These are phyloP conservation scores for Pseudotsuga menziesii DNA, from an alignment of 75 land plant genomes.

Conservation along the genomic window DNA sequence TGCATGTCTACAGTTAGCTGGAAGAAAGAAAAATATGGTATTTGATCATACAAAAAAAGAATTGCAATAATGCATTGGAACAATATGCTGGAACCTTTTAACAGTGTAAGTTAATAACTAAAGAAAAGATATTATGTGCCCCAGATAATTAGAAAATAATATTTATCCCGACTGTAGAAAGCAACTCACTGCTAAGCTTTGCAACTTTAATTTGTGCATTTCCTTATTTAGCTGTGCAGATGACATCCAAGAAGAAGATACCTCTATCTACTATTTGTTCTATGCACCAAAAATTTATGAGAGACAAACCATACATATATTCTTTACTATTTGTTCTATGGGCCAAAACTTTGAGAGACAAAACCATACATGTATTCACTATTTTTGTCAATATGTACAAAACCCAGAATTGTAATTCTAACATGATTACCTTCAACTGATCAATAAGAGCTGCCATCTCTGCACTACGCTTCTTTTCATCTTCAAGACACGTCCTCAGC, in stretches of 20 bases:
- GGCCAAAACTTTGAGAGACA: not conserved
- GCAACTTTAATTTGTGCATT: not conserved
- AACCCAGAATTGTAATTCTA: not conserved
- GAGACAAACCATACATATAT: not conserved
- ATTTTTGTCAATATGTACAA: not conserved
- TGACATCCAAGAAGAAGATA: not conserved
- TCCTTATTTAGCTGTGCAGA: not conserved
- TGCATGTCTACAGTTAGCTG: conserved; percentile 2
- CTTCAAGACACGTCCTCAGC: conserved; percentile 12
- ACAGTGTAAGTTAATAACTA: not conserved
- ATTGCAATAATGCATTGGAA: not conserved
- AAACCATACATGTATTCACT: not conserved
- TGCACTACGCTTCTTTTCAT: conserved; percentile 22
- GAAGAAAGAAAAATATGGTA: conserved; percentile 1
- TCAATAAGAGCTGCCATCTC: conserved; percentile 63
- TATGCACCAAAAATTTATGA: not conserved
- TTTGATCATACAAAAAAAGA: not conserved
- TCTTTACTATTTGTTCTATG: not conserved
- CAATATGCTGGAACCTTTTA: not conserved
- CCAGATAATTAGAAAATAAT: too few relatives aligned
- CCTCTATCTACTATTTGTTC: not conserved
- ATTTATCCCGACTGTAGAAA: too few relatives aligned
- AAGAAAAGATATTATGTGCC: too few relatives aligned
- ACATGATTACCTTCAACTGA: conserved; percentile 63
- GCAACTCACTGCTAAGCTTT: not conserved